Evolutionary conservation across 2,329 filamentous ascomycete species (phyloP), one percentile per base, ranked within the genome.

Genomic region (Coniochaeta prunicola): DNA sequence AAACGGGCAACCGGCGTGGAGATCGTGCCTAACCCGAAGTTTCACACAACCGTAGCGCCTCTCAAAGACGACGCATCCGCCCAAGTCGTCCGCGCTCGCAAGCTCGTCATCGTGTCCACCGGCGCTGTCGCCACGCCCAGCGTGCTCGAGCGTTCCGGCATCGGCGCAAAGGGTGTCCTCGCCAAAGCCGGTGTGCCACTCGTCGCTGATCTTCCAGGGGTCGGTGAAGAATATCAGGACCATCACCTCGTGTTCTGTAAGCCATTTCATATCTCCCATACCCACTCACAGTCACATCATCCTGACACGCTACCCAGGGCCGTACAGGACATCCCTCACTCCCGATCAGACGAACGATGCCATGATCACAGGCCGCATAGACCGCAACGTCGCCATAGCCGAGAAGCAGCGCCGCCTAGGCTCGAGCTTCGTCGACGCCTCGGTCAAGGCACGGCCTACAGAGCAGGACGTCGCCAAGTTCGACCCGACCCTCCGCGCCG

Each of bases 61-160:
- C 21, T 72, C 59, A 69, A 77, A 58, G 73, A n/a, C 57, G 58
- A 3, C 56, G 64, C 24, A 40, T 66, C 21, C 62, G 67, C 53
- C 62, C 66, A 34, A 7, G 72, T 64, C 0, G 69, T 82, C 8
- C 75, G 71, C 38, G 81, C 81, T 5, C 73, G 69, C 12, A 82
- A 80, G 64, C 68, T 81, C 26, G 80, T 84, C 1, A 63, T 73
- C n/a, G 57, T 73, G 3, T 71, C 70, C 4, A 70, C 72, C 24
- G 77, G 77, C 36, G 72, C 77, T 1, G 71, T 77, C 33, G 74
- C 74, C 2, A 77, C 76, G 1, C 77, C 78, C 0, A 67, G 68
- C 2, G 72, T 83, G 10, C 73, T 84, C 0, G 79, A 84, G 65
- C 70, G 80, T 28, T 83, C 80, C 13, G 80, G 81, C 17, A 64